Percentiles rank a stretch among this genome's conserved stretches.
Conservation (phyloP, 768 basidiomycete genomes). For the Termitomyces sp. region DNA sequence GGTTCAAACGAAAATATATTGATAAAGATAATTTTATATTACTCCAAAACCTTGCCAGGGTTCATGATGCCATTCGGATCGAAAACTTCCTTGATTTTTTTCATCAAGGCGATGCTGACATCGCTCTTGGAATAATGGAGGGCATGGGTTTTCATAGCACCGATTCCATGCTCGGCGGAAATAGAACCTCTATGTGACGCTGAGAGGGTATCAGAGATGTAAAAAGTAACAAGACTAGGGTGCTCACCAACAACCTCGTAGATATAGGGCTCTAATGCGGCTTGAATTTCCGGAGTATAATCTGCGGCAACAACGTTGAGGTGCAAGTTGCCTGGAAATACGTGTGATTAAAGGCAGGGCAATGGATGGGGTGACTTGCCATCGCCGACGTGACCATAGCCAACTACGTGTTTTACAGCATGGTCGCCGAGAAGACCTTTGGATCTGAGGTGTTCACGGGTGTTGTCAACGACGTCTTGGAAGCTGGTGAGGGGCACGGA, state of each 20-base stretch:
- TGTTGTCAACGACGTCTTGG: slow-evolving; percentile 80
- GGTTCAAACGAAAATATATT: not conserved
- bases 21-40: slow-evolving; percentile 5
- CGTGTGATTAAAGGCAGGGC: not conserved
- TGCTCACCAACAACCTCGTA: slow-evolving; percentile 83
- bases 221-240: not conserved
- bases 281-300: slow-evolving; percentile 80
- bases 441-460: slow-evolving; percentile 63
- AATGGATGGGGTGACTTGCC: slow-evolving; percentile 42
- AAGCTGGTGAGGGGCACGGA: slow-evolving; percentile 85
- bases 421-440: slow-evolving; percentile 67
- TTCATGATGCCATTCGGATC: slow-evolving; percentile 93
- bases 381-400: slow-evolving; percentile 97
- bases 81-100: slow-evolving; percentile 80
- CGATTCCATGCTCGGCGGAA: slow-evolving; percentile 96
- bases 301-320: slow-evolving; percentile 83
- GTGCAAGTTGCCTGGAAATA: slow-evolving; percentile 77
- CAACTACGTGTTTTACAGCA: slow-evolving; percentile 80
- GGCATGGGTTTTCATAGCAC: slow-evolving; percentile 91
- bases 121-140: slow-evolving; percentile 82
- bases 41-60: slow-evolving; percentile 75
- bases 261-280: slow-evolving; percentile 89
- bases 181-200: slow-evolving; percentile 83
- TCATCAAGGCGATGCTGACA: slow-evolving; percentile 85
- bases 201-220: slow-evolving; percentile 20